phyloP scores from a whole-genome alignment of 2,329 filamentous ascomycete species.

The Fusarium robinianum region DNA sequence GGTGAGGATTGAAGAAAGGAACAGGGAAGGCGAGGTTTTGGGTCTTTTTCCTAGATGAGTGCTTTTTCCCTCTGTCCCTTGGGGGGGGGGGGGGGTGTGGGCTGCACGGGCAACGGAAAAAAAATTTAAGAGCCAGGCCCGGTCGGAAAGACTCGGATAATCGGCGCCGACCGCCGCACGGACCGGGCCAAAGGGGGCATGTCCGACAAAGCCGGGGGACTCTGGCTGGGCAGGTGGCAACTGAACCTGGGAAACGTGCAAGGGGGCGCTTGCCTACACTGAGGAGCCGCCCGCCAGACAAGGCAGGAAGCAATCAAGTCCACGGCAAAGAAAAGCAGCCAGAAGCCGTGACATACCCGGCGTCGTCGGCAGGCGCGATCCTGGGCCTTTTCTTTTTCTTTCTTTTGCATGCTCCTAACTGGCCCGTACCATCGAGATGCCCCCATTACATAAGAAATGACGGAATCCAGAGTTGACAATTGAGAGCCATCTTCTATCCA shows the following conservation, averaged over 20 bases:
- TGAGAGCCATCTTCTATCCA: too few species aligned
- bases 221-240: not conserved
- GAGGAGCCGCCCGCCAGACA: too few species aligned
- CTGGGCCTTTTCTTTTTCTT: not conserved
- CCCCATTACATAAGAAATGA: too few species aligned
- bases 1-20: conserved; percentile 11
- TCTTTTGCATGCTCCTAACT: not conserved
- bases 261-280: too few species aligned
- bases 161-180: conserved; percentile 35
- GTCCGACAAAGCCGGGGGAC: too few species aligned
- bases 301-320: too few species aligned
- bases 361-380: not conserved
- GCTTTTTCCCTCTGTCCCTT: conserved; percentile 33
- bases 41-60: conserved; percentile 32
- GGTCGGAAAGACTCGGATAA: conserved; percentile 41
- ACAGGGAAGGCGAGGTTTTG: conserved; percentile 33
- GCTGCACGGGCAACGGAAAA: too few species aligned
- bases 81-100: conserved; percentile 16
- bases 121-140: conserved; percentile 30
- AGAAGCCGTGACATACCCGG: not conserved
- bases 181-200: conserved; percentile 35
- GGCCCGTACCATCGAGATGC: too few species aligned
- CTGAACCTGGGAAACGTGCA: not conserved
- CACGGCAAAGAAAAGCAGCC: not conserved
- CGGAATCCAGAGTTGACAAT: too few species aligned